phyloP scores from a whole-genome alignment of 208 protist species.

The Crithidia sp. region DNA sequence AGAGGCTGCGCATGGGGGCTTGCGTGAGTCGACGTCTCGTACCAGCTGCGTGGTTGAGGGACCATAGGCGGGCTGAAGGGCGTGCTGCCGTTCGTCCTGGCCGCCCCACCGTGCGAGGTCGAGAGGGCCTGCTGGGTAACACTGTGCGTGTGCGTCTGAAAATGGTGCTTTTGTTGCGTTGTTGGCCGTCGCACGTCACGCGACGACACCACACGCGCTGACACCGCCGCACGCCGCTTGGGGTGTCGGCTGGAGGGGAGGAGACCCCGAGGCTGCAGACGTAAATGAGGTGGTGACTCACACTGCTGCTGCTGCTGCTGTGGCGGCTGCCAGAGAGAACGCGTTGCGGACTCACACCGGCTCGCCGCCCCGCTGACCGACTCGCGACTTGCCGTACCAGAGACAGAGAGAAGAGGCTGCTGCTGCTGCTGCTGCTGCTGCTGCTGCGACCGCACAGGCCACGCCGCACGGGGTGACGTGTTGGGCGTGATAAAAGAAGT shows the following conservation, averaged over 20 bases:
- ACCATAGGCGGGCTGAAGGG: neutral
- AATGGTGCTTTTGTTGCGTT: neutral
- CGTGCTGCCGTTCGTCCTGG: neutral
- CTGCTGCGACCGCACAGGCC: conserved; percentile 1
- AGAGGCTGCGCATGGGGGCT: too few species aligned
- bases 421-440: neutral
- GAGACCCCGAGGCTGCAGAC: neutral
- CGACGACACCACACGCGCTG: neutral
- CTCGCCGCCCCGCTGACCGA: too few species aligned
- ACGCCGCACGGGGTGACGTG: conserved; percentile 8
- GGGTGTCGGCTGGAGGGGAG: neutral
- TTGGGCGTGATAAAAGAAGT: conserved; percentile 2
- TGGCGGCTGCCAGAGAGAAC: neutral
- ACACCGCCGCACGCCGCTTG: neutral
- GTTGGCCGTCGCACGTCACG: neutral
- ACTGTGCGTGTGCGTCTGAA: too few species aligned
- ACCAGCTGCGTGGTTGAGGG: too few species aligned
- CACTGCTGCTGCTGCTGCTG: neutral
- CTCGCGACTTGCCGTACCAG: neutral
- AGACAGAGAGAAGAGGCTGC: neutral
- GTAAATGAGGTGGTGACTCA: neutral
- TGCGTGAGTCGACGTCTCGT: too few species aligned
- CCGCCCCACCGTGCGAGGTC: neutral
- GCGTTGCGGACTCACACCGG: too few species aligned
- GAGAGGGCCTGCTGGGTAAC: neutral